These are phyloP conservation scores for Chenopodium suecicum DNA, from an alignment of 148 eudicot species.

Conservation along the genomic window DNA sequence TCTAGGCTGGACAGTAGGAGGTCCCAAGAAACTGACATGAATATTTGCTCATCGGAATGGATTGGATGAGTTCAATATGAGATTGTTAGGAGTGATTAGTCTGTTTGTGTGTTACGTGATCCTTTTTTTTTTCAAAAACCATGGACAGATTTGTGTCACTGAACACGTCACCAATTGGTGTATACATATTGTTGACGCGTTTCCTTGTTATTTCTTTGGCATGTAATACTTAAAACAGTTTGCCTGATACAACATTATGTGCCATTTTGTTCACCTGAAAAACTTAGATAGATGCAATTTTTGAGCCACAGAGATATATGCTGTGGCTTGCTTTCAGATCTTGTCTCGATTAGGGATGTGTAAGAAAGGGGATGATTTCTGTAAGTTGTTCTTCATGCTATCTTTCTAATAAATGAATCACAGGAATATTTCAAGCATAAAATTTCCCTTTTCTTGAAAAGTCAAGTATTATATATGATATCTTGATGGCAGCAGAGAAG, in stretches of 20 bases:
- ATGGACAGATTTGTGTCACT: background rate
- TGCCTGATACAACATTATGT: background rate
- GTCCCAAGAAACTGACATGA: background rate
- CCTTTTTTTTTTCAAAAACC: background rate
- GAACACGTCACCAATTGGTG: background rate
- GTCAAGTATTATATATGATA: background rate
- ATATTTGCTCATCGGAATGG: background rate
- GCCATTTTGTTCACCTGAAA: background rate
- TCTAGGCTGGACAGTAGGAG: background rate
- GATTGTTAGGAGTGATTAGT: background rate
- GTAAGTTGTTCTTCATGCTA: background rate
- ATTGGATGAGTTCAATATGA: background rate
- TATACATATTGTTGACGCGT: background rate
- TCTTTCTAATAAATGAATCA: background rate
- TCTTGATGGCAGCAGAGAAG: background rate
- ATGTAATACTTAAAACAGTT: background rate
- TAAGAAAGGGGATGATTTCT: background rate
- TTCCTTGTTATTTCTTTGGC: background rate
- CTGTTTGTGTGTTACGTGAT: background rate
- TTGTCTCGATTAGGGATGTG: background rate
- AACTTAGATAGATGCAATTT: background rate
- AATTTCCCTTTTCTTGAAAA: background rate
- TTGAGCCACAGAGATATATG: background rate
- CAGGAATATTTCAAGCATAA: background rate
- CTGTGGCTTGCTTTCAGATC: background rate